phyloP scores from a whole-genome alignment of 768 basidiomycete genomes.

The Pisolithus orientalis region DNA sequence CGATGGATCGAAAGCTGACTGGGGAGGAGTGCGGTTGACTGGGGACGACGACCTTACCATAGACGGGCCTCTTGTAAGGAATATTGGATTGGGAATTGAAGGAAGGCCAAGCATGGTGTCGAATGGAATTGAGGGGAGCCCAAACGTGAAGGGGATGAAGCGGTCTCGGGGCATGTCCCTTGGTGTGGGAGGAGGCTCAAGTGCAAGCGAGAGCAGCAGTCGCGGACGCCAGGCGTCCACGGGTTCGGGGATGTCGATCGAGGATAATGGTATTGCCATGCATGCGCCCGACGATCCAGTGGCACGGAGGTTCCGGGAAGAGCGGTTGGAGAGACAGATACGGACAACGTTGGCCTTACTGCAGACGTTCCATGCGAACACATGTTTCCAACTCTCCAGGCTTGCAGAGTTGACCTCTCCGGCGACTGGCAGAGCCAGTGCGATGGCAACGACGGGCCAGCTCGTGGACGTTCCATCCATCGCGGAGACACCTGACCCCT shows the following conservation, averaged over 20 bases:
- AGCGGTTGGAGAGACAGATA: conserved; percentile 31
- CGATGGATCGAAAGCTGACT: conserved; percentile 37
- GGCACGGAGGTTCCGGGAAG: conserved; percentile 10
- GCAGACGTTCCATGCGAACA: conserved; percentile 63
- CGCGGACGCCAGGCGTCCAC: conserved; percentile 28
- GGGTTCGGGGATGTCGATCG: conserved; percentile 14
- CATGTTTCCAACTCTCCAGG: conserved; percentile 50
- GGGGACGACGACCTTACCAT: conserved; percentile 59
- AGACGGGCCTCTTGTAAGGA: conserved; percentile 40
- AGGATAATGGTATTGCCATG: conserved; percentile 16
- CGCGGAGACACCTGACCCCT: background rate
- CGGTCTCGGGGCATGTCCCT: conserved; percentile 46
- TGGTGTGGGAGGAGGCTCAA: conserved; percentile 25
- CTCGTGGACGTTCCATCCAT: background rate
- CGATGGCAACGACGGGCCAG: background rate
- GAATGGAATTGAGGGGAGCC: conserved; percentile 7
- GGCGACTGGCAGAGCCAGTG: background rate
- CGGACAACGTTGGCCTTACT: conserved; percentile 53
- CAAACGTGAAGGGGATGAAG: conserved; percentile 32
- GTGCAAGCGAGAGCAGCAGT: conserved; percentile 30
- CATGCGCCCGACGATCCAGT: conserved; percentile 18
- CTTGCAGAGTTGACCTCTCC: conserved; percentile 24
- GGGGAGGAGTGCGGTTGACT: conserved; percentile 55
- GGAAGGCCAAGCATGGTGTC: conserved; percentile 37
- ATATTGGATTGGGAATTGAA: conserved; percentile 66